Evolutionary conservation across 2,329 filamentous ascomycete genomes (phyloP).

Genomic region (Lachnellula suecica): DNA sequence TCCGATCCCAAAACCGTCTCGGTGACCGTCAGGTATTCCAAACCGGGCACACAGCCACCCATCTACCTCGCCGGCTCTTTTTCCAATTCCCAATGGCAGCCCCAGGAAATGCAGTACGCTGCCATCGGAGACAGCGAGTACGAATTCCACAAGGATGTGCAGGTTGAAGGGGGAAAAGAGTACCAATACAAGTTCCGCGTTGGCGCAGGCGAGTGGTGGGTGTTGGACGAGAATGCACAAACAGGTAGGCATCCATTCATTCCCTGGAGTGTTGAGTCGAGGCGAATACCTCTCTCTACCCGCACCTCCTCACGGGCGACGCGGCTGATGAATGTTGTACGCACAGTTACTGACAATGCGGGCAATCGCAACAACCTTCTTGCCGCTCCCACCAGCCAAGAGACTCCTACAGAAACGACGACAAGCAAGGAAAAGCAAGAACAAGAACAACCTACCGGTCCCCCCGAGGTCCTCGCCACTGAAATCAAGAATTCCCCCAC

Average conservation of each 20-base stretch:
- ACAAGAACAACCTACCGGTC: no score
- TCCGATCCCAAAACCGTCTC: slow-evolving; percentile 8
- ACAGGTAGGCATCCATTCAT: slow-evolving; percentile 46
- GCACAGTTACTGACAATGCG: slow-evolving; percentile 45
- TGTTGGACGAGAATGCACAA: slow-evolving; percentile 60
- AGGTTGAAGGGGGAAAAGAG: slow-evolving; percentile 53
- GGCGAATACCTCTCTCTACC: background rate
- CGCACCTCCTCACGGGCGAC: slow-evolving; percentile 2
- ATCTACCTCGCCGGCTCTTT: slow-evolving; percentile 71
- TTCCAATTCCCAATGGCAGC: slow-evolving; percentile 64
- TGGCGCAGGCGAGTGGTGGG: slow-evolving; percentile 68
- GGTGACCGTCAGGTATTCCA: slow-evolving; percentile 53
- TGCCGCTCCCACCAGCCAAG: slow-evolving; percentile 27
- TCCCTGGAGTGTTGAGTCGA: background rate
- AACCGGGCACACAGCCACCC: slow-evolving; percentile 60
- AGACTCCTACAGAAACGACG: background rate
- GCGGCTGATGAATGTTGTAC: slow-evolving; percentile 3
- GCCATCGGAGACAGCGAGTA: slow-evolving; percentile 52
- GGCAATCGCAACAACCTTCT: slow-evolving; percentile 56
- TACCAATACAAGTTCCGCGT: slow-evolving; percentile 77
- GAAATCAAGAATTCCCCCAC: no score
- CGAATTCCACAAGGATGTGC: slow-evolving; percentile 56
- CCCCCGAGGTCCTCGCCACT: no score
- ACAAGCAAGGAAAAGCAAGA: background rate
- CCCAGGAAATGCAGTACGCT: slow-evolving; percentile 61